Conservation (phyloP, 23 red algal genomes). For the Pyropia haitanensis region DNA sequence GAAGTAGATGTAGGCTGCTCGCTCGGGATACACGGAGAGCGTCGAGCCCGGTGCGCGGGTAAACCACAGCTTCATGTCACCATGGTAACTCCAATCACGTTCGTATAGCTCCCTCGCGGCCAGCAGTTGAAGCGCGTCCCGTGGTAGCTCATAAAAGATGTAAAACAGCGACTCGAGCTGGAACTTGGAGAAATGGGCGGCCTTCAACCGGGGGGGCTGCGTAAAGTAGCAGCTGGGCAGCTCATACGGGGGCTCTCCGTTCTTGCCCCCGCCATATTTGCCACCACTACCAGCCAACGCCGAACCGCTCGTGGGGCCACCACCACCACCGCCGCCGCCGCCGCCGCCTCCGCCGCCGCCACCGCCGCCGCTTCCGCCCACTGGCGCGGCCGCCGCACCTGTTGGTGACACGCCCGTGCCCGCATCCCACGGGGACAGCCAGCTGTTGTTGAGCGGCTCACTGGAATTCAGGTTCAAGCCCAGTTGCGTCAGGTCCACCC, state of each 20-base stretch:
- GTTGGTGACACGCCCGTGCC: conserved; percentile 3
- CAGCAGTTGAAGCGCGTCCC: conserved; percentile 77
- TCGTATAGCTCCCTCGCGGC: conserved; percentile 90
- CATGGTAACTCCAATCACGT: conserved; percentile 93
- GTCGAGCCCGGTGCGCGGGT: conserved; percentile 24
- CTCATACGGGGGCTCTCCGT: conserved; percentile 65
- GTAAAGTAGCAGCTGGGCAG: conserved; percentile 79
- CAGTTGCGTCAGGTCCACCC: conserved; percentile 77
- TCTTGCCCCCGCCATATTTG: conserved; percentile 1
- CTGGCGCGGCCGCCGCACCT: background rate
- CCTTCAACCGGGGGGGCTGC: conserved; percentile 65
- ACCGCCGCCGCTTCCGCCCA: background rate
- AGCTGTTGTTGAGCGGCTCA: conserved; percentile 80
- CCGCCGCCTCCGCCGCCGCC: conserved; percentile 3
- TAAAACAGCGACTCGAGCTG: conserved; percentile 81
- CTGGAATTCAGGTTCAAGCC: conserved; percentile 83
- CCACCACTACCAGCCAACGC: background rate
- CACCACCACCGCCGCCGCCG: background rate
- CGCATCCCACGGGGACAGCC: conserved; percentile 54
- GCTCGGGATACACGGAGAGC: conserved; percentile 22
- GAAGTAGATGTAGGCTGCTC: conserved; percentile 83
- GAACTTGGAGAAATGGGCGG: conserved; percentile 85
- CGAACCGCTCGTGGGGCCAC: conserved; percentile 1
- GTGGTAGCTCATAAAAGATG: conserved; percentile 94
- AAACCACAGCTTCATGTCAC: conserved; percentile 93